phyloP scores from a whole-genome alignment of 306 rosid species.

The Casuarina equisetifolia region DNA sequence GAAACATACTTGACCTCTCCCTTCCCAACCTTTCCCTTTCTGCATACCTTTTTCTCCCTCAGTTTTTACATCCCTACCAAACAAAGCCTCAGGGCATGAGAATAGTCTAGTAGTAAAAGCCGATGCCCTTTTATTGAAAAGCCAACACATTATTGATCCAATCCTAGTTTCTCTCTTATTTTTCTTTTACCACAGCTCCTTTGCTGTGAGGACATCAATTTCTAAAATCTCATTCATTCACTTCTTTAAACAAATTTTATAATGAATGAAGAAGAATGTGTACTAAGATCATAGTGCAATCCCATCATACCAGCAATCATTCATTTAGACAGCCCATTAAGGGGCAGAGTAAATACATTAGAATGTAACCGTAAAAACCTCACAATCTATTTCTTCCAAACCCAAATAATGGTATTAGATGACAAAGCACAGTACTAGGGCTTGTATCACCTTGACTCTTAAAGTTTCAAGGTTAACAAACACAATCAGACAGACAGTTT shows the following conservation, averaged over 20 bases:
- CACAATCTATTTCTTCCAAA: not conserved
- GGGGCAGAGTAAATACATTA: not conserved
- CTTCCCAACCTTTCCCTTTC: not conserved
- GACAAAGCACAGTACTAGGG: not conserved
- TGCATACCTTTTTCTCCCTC: not conserved
- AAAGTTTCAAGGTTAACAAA: not conserved
- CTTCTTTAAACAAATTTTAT: too few relatives aligned
- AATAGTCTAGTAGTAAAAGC: too few relatives aligned
- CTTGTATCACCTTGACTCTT: not conserved
- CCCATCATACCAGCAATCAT: too few relatives aligned
- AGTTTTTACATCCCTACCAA: not conserved
- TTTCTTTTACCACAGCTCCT: too few relatives aligned
- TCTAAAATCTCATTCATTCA: too few relatives aligned
- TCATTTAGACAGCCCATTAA: too few relatives aligned
- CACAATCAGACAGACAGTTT: not conserved
- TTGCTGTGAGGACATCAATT: too few relatives aligned
- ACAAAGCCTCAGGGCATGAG: not conserved
- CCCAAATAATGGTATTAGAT: not conserved
- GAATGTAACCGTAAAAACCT: not conserved
- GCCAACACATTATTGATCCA: too few relatives aligned
- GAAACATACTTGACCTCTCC: not conserved
- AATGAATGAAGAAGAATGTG: too few relatives aligned
- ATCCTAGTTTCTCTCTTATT: too few relatives aligned
- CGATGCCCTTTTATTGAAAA: too few relatives aligned
- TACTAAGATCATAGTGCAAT: too few relatives aligned